These are phyloP conservation scores for Globomyces pollinis-pini DNA, from an alignment of 192 early-diverging fungal genomes.

Conservation along the genomic window DNA sequence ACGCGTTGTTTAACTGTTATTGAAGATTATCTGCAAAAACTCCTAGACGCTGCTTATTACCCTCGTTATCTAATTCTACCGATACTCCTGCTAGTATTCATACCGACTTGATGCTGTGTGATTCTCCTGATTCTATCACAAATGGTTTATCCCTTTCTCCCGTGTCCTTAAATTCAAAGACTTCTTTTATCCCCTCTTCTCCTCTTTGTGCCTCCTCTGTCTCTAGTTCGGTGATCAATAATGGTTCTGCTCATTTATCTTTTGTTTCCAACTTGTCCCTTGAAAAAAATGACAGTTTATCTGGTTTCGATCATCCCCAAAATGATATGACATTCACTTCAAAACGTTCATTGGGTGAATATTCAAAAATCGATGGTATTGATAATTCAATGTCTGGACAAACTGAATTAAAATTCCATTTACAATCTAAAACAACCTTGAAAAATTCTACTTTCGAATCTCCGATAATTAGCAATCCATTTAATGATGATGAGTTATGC, in stretches of 20 bases:
- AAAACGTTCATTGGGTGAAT: too few relatives aligned
- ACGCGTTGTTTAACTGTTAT: too few relatives aligned
- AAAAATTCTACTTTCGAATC: background rate
- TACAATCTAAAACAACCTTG: background rate
- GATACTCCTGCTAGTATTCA: too few relatives aligned
- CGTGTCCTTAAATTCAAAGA: too few relatives aligned
- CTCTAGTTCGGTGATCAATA: background rate
- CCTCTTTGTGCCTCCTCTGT: background rate
- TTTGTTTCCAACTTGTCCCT: background rate
- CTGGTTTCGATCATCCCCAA: too few relatives aligned
- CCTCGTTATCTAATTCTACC: background rate
- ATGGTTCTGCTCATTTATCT: background rate
- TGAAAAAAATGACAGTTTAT: background rate
- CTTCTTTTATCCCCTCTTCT: too few relatives aligned
- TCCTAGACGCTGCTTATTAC: constrained; percentile 4
- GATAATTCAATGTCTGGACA: too few relatives aligned
- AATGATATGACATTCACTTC: too few relatives aligned
- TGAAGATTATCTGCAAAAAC: too few relatives aligned
- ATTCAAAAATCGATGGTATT: too few relatives aligned
- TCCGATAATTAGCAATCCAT: background rate
- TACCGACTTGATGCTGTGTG: too few relatives aligned
- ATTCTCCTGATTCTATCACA: background rate
- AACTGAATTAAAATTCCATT: too few relatives aligned
- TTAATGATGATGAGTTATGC: background rate
- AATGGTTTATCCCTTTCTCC: background rate